Percentiles rank a stretch among this genome's conserved stretches.
Evolutionary conservation across 805 yeast species (phyloP).

Genomic region (Zygosaccharomyces siamensis): DNA sequence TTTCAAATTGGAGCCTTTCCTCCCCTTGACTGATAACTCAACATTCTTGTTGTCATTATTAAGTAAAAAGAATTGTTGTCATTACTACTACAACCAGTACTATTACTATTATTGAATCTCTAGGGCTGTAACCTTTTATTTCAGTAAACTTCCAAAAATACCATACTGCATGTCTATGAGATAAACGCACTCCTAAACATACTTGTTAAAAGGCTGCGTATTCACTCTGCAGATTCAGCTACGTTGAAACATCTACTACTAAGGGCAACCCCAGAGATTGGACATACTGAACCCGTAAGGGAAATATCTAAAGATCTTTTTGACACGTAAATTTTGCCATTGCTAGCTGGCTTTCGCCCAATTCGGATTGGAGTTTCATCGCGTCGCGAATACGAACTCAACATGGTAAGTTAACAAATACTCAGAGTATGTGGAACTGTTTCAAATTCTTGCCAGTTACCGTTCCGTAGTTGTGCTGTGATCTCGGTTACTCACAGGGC

Average conservation of each 20-base stretch:
- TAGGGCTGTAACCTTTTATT: not conserved
- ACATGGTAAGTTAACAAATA: not conserved
- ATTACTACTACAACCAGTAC: not conserved
- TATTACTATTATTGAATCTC: not conserved
- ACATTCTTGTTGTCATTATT: not conserved
- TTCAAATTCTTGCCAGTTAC: no score
- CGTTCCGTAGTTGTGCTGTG: no score
- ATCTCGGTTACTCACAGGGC: no score
- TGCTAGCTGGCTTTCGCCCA: constrained; percentile 3
- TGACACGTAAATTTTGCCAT: no score
- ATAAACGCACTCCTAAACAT: not conserved
- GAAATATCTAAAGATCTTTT: not conserved
- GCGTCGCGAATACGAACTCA: constrained; percentile 5
- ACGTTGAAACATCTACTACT: not conserved
- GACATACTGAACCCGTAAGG: not conserved
- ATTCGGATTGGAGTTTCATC: constrained; percentile 3
- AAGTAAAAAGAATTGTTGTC: not conserved
- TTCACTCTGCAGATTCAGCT: not conserved
- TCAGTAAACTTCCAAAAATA: not conserved
- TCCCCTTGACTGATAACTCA: not conserved
- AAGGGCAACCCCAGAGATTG: not conserved
- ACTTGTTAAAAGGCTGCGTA: not conserved
- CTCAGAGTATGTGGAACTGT: no score
- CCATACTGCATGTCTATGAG: not conserved
- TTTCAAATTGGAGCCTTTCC: not conserved